These are phyloP conservation scores for Podospora australis DNA, from an alignment of 495 filamentous ascomycete species.

Conservation along the genomic window DNA sequence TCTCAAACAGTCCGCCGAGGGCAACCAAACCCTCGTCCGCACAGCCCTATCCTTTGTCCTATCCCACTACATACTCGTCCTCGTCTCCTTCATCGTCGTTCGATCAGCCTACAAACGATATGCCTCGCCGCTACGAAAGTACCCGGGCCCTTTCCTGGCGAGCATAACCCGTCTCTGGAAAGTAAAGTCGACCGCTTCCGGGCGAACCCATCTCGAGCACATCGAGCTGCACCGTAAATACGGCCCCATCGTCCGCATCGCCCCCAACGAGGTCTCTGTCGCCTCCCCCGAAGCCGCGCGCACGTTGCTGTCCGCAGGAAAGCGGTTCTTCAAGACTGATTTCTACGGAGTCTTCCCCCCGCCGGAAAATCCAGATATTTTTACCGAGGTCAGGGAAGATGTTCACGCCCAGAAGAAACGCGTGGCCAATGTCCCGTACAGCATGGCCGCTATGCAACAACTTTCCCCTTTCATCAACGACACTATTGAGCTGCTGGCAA, in stretches of 20 bases:
- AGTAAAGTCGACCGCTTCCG: slow-evolving; percentile 29
- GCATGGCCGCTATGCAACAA: slow-evolving; percentile 49
- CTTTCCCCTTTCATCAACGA: slow-evolving; percentile 42
- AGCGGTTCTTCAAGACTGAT: slow-evolving; percentile 50
- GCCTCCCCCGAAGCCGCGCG: slow-evolving; percentile 45
- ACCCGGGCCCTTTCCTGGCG: slow-evolving; percentile 46
- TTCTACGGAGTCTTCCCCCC: slow-evolving; percentile 51
- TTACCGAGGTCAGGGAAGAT: slow-evolving; percentile 49
- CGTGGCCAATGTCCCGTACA: slow-evolving; percentile 48
- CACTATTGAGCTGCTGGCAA: slow-evolving; percentile 37
- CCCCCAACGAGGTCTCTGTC: slow-evolving; percentile 50
- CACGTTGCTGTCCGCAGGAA: slow-evolving; percentile 42
- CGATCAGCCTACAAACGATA: slow-evolving; percentile 37
- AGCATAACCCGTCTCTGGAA: slow-evolving; percentile 44
- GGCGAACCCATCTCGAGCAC: slow-evolving; percentile 39
- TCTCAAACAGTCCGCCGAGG: slow-evolving; percentile 23
- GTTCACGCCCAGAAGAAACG: slow-evolving; percentile 51
- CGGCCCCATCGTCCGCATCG: slow-evolving; percentile 51
- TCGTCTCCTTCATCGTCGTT: slow-evolving; percentile 24
- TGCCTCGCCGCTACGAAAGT: slow-evolving; percentile 38
- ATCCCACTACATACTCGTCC: slow-evolving; percentile 31
- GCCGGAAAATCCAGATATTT: slow-evolving; percentile 54
- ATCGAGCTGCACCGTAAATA: slow-evolving; percentile 45
- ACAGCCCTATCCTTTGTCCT: slow-evolving; percentile 23
- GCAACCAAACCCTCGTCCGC: slow-evolving; percentile 23